phyloP scores from a whole-genome alignment of 148 eudicot genomes.

The Chenopodium album region DNA sequence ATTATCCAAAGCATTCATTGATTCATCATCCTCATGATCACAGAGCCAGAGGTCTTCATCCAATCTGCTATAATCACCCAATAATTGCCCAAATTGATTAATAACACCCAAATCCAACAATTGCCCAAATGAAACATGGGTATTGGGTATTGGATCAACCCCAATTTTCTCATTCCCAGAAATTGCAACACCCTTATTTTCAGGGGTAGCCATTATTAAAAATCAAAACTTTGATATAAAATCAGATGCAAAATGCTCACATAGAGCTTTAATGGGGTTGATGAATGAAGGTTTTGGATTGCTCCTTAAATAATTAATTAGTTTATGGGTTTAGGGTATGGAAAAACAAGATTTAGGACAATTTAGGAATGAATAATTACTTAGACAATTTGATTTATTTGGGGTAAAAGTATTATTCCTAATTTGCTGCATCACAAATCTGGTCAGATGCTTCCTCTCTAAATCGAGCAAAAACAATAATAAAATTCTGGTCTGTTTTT shows the following conservation, averaged over 20 bases:
- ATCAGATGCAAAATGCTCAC: not conserved
- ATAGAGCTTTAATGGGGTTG: not conserved
- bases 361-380: not conserved
- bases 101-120: conserved; percentile 22
- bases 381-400: not conserved
- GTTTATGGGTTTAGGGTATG: not conserved
- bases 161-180: conserved; percentile 10
- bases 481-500: too few relatives aligned
- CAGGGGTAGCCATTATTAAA: conserved; percentile 18
- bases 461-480: not conserved
- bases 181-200: conserved; percentile 1
- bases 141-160: not conserved
- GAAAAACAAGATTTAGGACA: not conserved
- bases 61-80: conserved; percentile 40
- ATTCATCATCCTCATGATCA: conserved; percentile 15
- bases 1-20: not conserved
- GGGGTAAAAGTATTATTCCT: not conserved
- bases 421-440: conserved; percentile 23
- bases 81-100: conserved; percentile 38
- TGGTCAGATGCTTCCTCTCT: not conserved
- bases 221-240: not conserved
- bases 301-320: not conserved
- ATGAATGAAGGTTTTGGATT: not conserved
- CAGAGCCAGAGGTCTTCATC: conserved; percentile 38
- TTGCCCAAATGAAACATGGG: conserved; percentile 13